These are phyloP conservation scores for Caulochytrium protostelioides DNA, from an alignment of 371 early-diverging fungal genomes.

Conservation along the genomic window DNA sequence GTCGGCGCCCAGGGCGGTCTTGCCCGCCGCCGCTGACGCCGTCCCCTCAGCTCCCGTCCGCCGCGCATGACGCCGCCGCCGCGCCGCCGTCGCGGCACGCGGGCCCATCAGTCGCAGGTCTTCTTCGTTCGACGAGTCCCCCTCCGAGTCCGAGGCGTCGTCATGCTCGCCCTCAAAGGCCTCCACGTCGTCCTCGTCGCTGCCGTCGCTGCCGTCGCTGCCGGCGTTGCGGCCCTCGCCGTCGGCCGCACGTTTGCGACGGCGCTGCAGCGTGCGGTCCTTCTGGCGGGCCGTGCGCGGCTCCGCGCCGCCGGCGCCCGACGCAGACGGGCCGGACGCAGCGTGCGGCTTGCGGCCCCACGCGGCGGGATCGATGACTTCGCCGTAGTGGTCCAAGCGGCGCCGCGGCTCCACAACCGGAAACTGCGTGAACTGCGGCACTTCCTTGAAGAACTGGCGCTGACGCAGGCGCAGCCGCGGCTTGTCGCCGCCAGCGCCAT, in stretches of 20 bases:
- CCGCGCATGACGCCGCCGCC: too few species aligned
- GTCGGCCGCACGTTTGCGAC: too few species aligned
- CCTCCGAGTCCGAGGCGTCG: slow-evolving; percentile 13
- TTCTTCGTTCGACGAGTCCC: slow-evolving; percentile 7
- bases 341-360: background rate
- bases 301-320: too few species aligned
- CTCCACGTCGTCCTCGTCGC: slow-evolving; percentile 6
- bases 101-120: too few species aligned
- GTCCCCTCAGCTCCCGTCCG: too few species aligned
- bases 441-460: slow-evolving; percentile 60
- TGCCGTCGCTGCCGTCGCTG: too few species aligned
- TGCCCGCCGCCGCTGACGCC: too few species aligned
- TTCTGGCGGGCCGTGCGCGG: too few species aligned
- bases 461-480: too few species aligned
- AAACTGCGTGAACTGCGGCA: slow-evolving; percentile 67
- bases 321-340: background rate
- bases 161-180: too few species aligned
- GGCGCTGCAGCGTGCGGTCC: too few species aligned
- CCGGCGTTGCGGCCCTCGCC: slow-evolving; percentile 10
- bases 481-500: slow-evolving; percentile 39
- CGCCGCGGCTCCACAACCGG: slow-evolving; percentile 59
- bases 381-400: slow-evolving; percentile 85
- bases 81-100: too few species aligned
- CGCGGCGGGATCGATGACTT: slow-evolving; percentile 50
- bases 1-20: slow-evolving; percentile 22